A percentile compares a stretch with the other conserved stretches of the same genome.
These are phyloP conservation scores for Flaveria bidentis DNA, from an alignment of 129 eudicot genomes.

Conservation along the genomic window DNA sequence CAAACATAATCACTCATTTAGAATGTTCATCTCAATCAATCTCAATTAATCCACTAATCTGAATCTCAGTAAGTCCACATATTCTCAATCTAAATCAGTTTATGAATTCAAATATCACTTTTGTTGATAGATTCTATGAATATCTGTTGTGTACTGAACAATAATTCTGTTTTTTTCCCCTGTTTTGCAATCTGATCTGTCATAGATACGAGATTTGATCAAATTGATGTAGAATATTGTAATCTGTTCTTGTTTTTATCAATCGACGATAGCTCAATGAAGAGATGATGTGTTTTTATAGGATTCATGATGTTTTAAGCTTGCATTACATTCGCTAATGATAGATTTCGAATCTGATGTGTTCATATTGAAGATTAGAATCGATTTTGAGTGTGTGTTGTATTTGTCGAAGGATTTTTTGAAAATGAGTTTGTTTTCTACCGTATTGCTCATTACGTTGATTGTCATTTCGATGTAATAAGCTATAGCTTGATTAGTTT, in stretches of 20 bases:
- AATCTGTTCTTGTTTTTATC: conserved; percentile 13
- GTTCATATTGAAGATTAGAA: not conserved
- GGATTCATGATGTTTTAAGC: not conserved
- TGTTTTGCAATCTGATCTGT: conserved; percentile 15
- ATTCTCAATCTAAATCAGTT: conserved; percentile 19
- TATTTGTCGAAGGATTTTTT: not conserved
- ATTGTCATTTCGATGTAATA: conserved; percentile 2
- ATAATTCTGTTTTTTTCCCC: not conserved
- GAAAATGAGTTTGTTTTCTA: too few species aligned
- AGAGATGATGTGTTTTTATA: not conserved
- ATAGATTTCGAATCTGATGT: conserved; percentile 17
- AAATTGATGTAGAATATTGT: not conserved
- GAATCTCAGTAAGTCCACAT: conserved; percentile 23
- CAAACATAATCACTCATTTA: conserved; percentile 8
- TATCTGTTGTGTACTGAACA: conserved; percentile 16
- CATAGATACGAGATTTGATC: not conserved
- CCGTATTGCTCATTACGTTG: not conserved
- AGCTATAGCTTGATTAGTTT: not conserved
- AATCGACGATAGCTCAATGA: conserved; percentile 7
- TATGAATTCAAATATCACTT: conserved; percentile 4
- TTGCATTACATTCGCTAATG: conserved; percentile 22
- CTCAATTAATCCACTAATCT: conserved; percentile 16
- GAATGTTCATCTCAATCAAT: conserved; percentile 22
- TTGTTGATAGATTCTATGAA: conserved; percentile 5
- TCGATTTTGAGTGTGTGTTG: conserved; percentile 13